A percentile compares a stretch with the other conserved stretches of the same genome.
Evolutionary conservation across 768 basidiomycete genomes (phyloP).

Genomic region (Basidioascus undulatus): DNA sequence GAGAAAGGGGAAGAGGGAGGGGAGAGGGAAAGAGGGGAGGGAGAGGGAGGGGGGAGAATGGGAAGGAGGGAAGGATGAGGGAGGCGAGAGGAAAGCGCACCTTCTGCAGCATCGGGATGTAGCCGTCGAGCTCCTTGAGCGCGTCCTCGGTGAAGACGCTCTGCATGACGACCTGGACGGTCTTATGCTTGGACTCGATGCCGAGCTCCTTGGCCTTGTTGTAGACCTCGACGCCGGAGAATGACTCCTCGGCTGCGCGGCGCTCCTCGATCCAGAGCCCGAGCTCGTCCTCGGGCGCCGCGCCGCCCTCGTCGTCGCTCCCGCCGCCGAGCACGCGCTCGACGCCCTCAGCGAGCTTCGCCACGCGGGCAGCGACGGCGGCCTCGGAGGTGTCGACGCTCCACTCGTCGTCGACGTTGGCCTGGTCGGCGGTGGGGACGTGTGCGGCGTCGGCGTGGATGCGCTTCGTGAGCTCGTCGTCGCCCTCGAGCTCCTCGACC

Average conservation of each 20-base stretch:
- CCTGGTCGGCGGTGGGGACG: slow-evolving; percentile 31
- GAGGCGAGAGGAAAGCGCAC: slow-evolving; percentile 21
- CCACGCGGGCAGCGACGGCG: slow-evolving; percentile 61
- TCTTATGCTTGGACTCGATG: slow-evolving; percentile 86
- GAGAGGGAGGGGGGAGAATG: not conserved
- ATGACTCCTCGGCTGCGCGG: slow-evolving; percentile 20
- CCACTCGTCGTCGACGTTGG: slow-evolving; percentile 53
- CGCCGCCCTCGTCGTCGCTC: slow-evolving; percentile 51
- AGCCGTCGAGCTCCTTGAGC: slow-evolving; percentile 23
- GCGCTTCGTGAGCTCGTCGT: slow-evolving; percentile 68
- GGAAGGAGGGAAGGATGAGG: not conserved
- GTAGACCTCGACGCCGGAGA: slow-evolving; percentile 40
- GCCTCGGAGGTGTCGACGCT: slow-evolving; percentile 74
- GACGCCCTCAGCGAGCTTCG: slow-evolving; percentile 37
- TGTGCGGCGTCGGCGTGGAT: slow-evolving; percentile 76
- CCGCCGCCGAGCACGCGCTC: slow-evolving; percentile 25
- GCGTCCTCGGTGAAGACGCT: slow-evolving; percentile 49
- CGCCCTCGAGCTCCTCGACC: slow-evolving; percentile 28
- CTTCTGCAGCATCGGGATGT: slow-evolving; percentile 49
- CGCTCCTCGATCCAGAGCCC: slow-evolving; percentile 68
- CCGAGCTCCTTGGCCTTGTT: slow-evolving; percentile 77
- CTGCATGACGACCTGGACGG: slow-evolving; percentile 57
- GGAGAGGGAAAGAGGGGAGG: not conserved
- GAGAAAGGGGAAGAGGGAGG: not conserved
- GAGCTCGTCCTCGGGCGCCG: slow-evolving; percentile 64